Base-by-base conservation (phyloP, 768 basidiomycete genomes). In the Boletus reticulatus region DNA sequence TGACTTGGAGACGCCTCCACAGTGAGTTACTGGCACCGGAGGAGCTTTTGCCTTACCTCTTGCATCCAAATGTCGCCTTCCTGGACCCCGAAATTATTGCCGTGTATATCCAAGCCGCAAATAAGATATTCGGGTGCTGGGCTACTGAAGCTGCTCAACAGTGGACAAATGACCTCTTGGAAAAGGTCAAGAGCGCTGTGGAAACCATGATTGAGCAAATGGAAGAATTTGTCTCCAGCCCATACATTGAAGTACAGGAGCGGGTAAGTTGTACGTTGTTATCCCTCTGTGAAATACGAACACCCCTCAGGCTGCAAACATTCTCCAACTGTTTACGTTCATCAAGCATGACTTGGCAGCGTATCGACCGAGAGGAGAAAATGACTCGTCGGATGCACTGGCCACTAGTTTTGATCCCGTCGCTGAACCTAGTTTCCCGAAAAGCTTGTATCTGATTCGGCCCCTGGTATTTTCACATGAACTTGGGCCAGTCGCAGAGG, bases 221-320 rank as follows among this genome's bases (percentile, higher is more conserved):
- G 50, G 67, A 74, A 16, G 77, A 78, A 6, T 87, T 94, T 62
- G 75, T 80, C 24, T 70, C 73, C 11, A 87, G 82, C 63, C 72
- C 80, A 1, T 80, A 95, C 63, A 84, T 94, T 44, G 96, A 98
- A 65, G 87, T 98, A 12, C 94, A 97, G 73, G 95, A 98, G 71
- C 79, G 96, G 65, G 93, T 92, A 59, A 59, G 86, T 75, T 29
- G 10, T 34, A 31, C n/a, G 14, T 58, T 36, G 29, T 43, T 37
- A 1, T 44, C 16, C 10, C 20, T 8, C 14, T 9, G 19, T n/a
- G 24, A 55, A 57, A 55, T 37, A 53, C 38, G 36, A 43, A 50
- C 39, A 53, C 20, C 39, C 16, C 13, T 38, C 57, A 94, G 92
- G 91, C 92, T n/a, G 87, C 90, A 19, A 92, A 94, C 60, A 78